Base-by-base conservation (phyloP, 768 basidiomycete genomes). In the Suillus occidentalis region DNA sequence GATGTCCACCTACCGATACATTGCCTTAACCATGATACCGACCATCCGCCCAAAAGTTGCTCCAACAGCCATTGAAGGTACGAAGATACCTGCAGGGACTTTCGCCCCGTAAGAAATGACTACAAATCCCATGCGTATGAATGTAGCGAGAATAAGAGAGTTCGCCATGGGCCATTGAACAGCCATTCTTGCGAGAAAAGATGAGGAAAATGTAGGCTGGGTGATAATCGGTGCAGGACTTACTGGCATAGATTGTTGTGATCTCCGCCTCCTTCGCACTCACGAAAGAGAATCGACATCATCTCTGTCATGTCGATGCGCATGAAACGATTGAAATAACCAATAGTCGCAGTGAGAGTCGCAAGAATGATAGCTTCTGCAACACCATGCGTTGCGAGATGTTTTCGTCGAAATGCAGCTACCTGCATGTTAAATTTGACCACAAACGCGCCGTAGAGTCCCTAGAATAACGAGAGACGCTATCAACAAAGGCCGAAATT, bases 41-140 rank as follows among this genome's bases (percentile, higher is more conserved):
- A 99, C 80, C 95, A 99, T 97, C 45, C 97, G 84, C 2, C 97
- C 97, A 72, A 99, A 99, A 0, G 94, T 91, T 4, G 97, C 97
- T 45, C 97, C 97, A 63, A 99, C 89, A 1, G 97, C 97, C 97
- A 99, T 99, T 4, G 96, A 97, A 2, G 97, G 97, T 0, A 99
- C 94, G 69, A 99, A 99, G 69, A 99, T 99, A 31, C 97, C 97
- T 13, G 93, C 93, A 1, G 97, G 97, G 0, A 99, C 97, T 75
- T 95, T 98, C 72, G 89, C 92, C 0, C 97, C 97, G 74, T 99
- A 99, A 3, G 94, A 95, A 28, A 99, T 79, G 25, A 99, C 86
- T 57, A 98, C 94, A 55, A 99, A 82, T 12, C 86, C 89, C 25
- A 86, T 91, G 5, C 97, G 89, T 63, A 98, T 88, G 62, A 97